Base-by-base conservation (phyloP, 768 basidiomycete species). In the Hygrophoropsis aurantiaca region DNA sequence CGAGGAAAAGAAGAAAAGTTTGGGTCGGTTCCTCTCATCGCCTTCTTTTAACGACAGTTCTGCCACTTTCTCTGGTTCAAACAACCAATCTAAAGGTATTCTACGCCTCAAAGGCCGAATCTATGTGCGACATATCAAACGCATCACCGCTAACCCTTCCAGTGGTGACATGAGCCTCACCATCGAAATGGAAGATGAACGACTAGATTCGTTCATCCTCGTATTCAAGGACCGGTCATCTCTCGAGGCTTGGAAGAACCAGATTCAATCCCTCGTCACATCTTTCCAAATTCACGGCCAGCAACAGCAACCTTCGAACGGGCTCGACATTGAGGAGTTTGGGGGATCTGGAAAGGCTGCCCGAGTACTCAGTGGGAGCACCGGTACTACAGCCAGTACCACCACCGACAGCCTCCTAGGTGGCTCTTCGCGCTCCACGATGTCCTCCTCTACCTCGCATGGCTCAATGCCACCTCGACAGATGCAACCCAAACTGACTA, bases 151-250 rank as follows among this genome's bases (percentile, higher is more conserved):
- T 49, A 84, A 84, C 26, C 86, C 85, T 3, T 75, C 81, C 8
- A 78, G 78, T 16, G 85, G 85, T 26, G 94, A 95, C 65, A 78
- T 97, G 72, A 94, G 91, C 61, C 76, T 98, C 52, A 97, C 95
- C 4, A 95, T 99, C 59, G 87, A 92, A 58, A 97, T 99, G 94
- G 91, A 94, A 70, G 95, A 98, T 62, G 92, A 95, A 60, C 75
- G 78, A 27, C 73, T 97, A 46, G 94, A 97, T 51, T 90, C 88
- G 42, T 98, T 99, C 70, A 95, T 97, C 66, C 79, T 99, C 39
- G 87, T 93, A 58, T 99, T 97, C 79, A 88, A 86, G 60, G 91
- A 98, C 45, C 82, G 89, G 24, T 73, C 83, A n/a, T 87, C 87
- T 2, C 77, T 97, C 47, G 92, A 97, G 59, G 77, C 87, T 1